Evolutionary conservation across 2,329 filamentous ascomycete species (phyloP).

Genomic region (Curvularia eragrostidis): DNA sequence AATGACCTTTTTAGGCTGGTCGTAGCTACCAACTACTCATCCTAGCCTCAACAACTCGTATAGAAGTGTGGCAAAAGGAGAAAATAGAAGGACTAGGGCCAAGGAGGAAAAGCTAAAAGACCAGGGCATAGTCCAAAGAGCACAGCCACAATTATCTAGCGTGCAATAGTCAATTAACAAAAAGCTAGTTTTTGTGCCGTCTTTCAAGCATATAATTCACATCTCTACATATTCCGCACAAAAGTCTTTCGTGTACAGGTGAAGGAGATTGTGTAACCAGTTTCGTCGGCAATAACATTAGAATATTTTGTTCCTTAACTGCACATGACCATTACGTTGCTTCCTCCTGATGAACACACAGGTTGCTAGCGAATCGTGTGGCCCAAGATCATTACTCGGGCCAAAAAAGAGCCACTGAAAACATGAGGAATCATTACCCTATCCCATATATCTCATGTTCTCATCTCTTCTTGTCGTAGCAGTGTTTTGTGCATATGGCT

Average conservation of each 20-base stretch:
- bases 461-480: background rate
- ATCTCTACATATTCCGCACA: background rate
- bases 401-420: background rate
- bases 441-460: background rate
- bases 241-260: background rate
- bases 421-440: background rate
- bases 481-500: background rate
- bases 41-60: background rate
- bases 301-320: background rate
- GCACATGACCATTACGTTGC: background rate
- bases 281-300: background rate
- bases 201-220: background rate
- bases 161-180: background rate
- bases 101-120: background rate
- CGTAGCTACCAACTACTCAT: background rate
- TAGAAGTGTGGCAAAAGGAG: background rate
- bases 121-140: background rate
- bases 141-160: background rate
- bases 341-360: background rate
- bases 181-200: background rate
- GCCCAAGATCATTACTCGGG: conserved; percentile 8
- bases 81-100: background rate
- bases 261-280: background rate
- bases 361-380: background rate
- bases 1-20: background rate